Percentiles rank a stretch among this genome's conserved stretches.
Conservation (phyloP, 306 rosid genomes). For the Cajanus cajan region DNA sequence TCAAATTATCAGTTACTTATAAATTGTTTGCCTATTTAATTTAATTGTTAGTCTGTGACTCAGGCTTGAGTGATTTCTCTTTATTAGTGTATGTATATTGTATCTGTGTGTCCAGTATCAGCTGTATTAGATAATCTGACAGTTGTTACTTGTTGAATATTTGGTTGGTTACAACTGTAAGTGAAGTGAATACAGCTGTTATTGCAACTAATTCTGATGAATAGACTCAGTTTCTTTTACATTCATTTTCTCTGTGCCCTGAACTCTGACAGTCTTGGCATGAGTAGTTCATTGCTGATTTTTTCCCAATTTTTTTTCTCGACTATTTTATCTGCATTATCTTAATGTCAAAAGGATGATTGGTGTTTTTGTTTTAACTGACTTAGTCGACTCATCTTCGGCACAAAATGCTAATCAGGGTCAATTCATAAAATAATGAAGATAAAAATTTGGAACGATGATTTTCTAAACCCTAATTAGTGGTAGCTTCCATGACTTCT, state of each 20-base stretch:
- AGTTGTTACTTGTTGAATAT: neutral
- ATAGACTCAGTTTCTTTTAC: neutral
- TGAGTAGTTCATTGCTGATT: neutral
- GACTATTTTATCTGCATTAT: neutral
- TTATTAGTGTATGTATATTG: neutral
- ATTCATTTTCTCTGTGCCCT: neutral
- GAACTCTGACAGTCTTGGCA: neutral
- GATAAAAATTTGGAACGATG: neutral
- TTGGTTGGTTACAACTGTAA: neutral
- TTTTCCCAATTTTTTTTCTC: neutral
- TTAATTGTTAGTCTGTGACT: conserved; percentile 7
- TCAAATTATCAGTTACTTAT: neutral
- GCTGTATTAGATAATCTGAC: neutral
- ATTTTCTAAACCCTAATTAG: neutral
- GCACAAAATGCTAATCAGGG: neutral
- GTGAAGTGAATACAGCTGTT: neutral
- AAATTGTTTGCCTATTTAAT: conserved; percentile 19
- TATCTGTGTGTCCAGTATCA: neutral
- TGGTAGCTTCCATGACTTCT: neutral
- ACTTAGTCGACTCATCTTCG: neutral
- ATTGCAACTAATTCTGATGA: neutral
- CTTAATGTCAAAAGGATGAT: neutral
- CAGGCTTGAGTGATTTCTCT: neutral
- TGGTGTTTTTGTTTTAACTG: neutral
- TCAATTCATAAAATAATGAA: neutral